Percentiles rank a stretch among this genome's conserved stretches.
Conservation (phyloP, 2,329 filamentous ascomycete genomes). For the Elsinoe australis region DNA sequence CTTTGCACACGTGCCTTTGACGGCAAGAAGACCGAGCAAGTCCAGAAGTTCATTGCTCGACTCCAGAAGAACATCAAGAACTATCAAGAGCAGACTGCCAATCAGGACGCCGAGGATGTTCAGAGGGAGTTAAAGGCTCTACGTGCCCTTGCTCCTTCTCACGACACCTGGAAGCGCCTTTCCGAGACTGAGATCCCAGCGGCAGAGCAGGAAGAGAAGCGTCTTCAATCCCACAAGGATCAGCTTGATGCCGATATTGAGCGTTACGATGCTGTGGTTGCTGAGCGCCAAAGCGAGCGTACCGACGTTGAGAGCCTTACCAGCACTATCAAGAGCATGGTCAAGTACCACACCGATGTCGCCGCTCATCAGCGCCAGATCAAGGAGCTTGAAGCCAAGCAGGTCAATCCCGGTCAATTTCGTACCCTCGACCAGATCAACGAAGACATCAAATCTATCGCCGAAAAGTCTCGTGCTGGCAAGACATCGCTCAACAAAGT, state of each 20-base stretch:
- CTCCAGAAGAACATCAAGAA: slow-evolving; percentile 49
- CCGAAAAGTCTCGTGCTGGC: slow-evolving; percentile 57
- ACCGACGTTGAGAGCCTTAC: slow-evolving; percentile 67
- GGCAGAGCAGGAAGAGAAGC: slow-evolving; percentile 55
- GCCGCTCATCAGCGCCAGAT: slow-evolving; percentile 65
- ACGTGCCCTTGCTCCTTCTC: slow-evolving; percentile 29
- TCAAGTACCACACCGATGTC: slow-evolving; percentile 65
- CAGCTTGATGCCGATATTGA: slow-evolving; percentile 41
- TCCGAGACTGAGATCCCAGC: slow-evolving; percentile 61
- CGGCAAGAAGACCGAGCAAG: slow-evolving; percentile 44
- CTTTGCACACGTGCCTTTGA: slow-evolving; percentile 65
- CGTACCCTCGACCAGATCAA: slow-evolving; percentile 79
- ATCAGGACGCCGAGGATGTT: slow-evolving; percentile 53
- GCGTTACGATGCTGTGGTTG: slow-evolving; percentile 59
- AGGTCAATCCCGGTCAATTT: slow-evolving; percentile 57
- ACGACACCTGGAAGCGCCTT: slow-evolving; percentile 67
- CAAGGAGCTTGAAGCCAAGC: slow-evolving; percentile 64
- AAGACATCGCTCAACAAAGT: slow-evolving; percentile 61
- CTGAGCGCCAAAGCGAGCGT: slow-evolving; percentile 55
- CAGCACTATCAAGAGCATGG: slow-evolving; percentile 69
- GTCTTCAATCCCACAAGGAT: slow-evolving; percentile 37
- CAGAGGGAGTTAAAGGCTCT: slow-evolving; percentile 28
- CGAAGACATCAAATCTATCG: slow-evolving; percentile 59
- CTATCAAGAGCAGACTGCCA: slow-evolving; percentile 24
- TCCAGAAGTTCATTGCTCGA: slow-evolving; percentile 57